These are phyloP conservation scores for Suillus americanus DNA, from an alignment of 768 basidiomycete species.

Conservation along the genomic window DNA sequence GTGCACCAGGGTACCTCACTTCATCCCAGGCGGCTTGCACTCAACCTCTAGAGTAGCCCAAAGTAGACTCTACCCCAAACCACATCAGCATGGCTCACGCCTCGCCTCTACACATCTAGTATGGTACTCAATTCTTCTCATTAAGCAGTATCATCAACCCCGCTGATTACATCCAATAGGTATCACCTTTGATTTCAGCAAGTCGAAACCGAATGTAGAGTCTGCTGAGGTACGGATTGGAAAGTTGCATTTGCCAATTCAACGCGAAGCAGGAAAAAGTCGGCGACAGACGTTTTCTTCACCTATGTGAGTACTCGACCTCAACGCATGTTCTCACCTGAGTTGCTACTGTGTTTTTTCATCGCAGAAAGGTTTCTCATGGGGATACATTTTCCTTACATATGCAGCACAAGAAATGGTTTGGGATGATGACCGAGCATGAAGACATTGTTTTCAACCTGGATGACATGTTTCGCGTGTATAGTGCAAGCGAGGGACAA, in stretches of 20 bases:
- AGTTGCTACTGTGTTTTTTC: no score
- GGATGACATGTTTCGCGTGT: neutral
- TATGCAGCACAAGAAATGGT: neutral
- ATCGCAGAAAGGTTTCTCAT: no score
- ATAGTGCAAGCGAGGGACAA: neutral
- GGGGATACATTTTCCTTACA: neutral
- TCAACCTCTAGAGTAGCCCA: neutral
- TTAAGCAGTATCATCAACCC: neutral
- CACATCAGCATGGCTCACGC: neutral
- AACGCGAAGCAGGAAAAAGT: neutral
- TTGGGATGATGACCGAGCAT: neutral
- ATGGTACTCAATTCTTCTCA: neutral
- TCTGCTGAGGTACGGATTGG: neutral
- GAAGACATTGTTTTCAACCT: neutral
- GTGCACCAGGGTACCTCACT: neutral
- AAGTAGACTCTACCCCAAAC: neutral
- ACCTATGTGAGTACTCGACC: neutral
- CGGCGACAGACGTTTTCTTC: neutral
- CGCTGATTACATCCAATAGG: neutral
- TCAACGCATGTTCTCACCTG: neutral
- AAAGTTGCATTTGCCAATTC: neutral
- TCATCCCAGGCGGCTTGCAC: neutral
- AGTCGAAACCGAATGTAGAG: neutral
- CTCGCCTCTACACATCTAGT: neutral
- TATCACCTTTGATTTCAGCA: neutral